Conservation (phyloP, 2,329 filamentous ascomycete species). For the Ophiostoma perfectum region DNA sequence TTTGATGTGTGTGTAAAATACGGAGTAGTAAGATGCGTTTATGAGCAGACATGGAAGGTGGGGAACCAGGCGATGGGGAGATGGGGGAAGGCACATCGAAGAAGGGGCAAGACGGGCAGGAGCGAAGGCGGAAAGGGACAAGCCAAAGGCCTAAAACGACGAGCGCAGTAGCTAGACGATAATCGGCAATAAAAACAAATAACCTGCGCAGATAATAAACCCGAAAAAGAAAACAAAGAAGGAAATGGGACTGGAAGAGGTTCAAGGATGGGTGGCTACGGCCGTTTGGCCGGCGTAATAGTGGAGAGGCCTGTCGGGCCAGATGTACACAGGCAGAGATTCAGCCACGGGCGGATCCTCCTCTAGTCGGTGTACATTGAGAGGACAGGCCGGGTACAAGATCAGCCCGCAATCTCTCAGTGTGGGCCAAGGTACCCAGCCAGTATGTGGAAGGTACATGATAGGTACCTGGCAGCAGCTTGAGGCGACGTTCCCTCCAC, state of each 20-base stretch:
- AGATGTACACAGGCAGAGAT: slow-evolving; percentile 22
- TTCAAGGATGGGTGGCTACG: slow-evolving; percentile 38
- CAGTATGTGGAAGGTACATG: not conserved
- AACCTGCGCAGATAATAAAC: not conserved
- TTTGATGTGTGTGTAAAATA: not conserved
- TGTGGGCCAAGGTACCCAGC: not conserved
- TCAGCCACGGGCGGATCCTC: slow-evolving; percentile 25
- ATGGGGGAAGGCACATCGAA: not conserved
- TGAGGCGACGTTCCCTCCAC: slow-evolving; percentile 15
- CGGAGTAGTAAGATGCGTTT: not conserved
- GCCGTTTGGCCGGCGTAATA: slow-evolving; percentile 56
- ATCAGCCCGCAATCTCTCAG: not conserved
- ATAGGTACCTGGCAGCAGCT: not conserved
- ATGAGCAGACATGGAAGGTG: not conserved
- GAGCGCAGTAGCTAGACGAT: not conserved
- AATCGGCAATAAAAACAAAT: not conserved
- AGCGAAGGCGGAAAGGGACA: too few relatives aligned
- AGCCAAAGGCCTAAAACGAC: too few relatives aligned
- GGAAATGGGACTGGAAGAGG: slow-evolving; percentile 2
- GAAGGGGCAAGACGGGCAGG: not conserved
- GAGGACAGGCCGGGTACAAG: not conserved
- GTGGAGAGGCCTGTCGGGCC: slow-evolving; percentile 39
- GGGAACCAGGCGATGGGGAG: not conserved
- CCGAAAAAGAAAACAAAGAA: not conserved
- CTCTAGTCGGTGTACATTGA: slow-evolving; percentile 10